Percentiles rank a stretch among this genome's conserved stretches.
Conservation (phyloP, 2,329 filamentous ascomycete species). For the Zymoseptoria pseudotritici region DNA sequence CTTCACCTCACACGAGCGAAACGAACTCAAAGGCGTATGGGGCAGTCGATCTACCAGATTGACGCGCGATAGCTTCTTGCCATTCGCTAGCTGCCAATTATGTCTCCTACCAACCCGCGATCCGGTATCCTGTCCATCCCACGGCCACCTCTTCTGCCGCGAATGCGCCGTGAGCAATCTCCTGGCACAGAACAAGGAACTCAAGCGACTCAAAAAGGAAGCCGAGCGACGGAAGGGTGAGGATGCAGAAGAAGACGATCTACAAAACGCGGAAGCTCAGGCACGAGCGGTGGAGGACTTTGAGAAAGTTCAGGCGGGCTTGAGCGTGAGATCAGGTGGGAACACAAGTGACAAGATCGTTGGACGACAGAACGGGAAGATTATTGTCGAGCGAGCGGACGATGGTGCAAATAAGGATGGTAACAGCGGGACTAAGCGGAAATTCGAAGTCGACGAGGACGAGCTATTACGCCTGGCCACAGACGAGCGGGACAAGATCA, state of each 20-base stretch:
- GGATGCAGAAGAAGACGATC: conserved; percentile 54
- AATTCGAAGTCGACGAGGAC: conserved; percentile 71
- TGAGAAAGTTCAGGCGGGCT: conserved; percentile 69
- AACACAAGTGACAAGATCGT: conserved; percentile 40
- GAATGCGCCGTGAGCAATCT: conserved; percentile 90
- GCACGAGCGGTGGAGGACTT: conserved; percentile 71
- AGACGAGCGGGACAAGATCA: conserved; percentile 63
- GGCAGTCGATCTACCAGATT: conserved; percentile 75
- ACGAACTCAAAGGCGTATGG: conserved; percentile 75
- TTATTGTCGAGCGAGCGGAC: conserved; percentile 22
- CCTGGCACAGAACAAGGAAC: conserved; percentile 84
- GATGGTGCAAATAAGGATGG: conserved; percentile 30
- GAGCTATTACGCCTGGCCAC: conserved; percentile 63
- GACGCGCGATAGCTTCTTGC: conserved; percentile 81
- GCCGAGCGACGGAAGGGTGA: conserved; percentile 51
- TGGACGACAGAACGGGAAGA: conserved; percentile 31
- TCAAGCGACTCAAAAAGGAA: conserved; percentile 68
- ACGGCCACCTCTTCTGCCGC: conserved; percentile 87
- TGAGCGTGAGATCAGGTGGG: conserved; percentile 36
- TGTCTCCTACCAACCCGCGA: conserved; percentile 75
- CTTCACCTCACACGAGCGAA: conserved; percentile 88
- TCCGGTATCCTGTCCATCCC: conserved; percentile 68
- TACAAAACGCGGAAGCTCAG: conserved; percentile 61
- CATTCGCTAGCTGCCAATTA: conserved; percentile 80
- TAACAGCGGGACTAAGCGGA: conserved; percentile 53